Evolutionary conservation across 2,329 filamentous ascomycete genomes (phyloP), one percentile per base, ranked within the genome.

Genomic region (Lasiodiplodia theobromae): DNA sequence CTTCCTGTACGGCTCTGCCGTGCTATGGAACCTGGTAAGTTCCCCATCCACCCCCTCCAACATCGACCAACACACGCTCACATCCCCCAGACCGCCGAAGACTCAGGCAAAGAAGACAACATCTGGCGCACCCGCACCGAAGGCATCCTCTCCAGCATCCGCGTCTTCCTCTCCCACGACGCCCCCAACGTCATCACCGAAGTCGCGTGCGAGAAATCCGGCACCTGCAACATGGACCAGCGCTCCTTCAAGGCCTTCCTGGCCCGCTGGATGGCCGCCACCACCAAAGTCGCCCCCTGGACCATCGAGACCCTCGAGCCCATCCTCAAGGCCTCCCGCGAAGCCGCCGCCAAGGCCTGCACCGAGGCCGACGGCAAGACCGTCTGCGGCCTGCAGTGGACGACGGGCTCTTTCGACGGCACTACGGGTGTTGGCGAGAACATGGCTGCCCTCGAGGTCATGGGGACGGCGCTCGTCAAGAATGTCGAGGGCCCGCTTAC

Each of bases 401-500:
- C 74, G 16, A 79, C 76, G 3, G 78, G 77, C 25, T 72, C 57
- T 1, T 83, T 83, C 71, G 86, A 88, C 72, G 81, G 83, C 23
- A 81, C 77, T 18, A 52, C 60, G 8, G 86, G 87, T 54, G 86
- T 87, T 12, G 86, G 87, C 21, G 85, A 89, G 76, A 84, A 88
- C 77, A 88, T 89, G 86, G 82, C 82, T 69, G 86, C 84, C 3
- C 77, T 89, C 34, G 86, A 87, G 69, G 82, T 86, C 64, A 79
- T 89, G 65, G 80, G 86, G 77, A 77, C 52, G 78, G 82, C 16
- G 78, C 62, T 69, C 14, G 38, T 69, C 23, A 23, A 37, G 52
- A 54, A 58, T 25, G 62, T 66, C 1, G 53, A 40, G 4, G 68
- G 68, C 18, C 68, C 68, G 3, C 40, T 87, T 2, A 85, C 82